A percentile compares a stretch with the other conserved stretches of the same genome.
Evolutionary conservation across 2,329 filamentous ascomycete species (phyloP).

Genomic region (Hortaea werneckii): DNA sequence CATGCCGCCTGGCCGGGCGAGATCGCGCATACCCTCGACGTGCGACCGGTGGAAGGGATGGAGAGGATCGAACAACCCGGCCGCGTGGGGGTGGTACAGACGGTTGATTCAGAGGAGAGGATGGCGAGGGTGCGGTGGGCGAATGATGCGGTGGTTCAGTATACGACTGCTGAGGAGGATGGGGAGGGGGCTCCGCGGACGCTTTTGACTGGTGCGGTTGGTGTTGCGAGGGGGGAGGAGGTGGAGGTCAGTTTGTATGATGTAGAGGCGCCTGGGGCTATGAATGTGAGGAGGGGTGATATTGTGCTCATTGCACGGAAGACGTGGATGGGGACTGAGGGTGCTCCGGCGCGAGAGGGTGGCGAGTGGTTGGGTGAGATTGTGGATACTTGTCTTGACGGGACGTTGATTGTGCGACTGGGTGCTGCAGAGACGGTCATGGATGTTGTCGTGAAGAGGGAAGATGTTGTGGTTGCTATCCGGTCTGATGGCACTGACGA

Average conservation of each 20-base stretch:
- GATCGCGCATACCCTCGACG: conserved; percentile 25
- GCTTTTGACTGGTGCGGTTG: conserved; percentile 13
- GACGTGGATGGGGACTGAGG: conserved; percentile 5
- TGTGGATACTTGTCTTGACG: conserved; percentile 44
- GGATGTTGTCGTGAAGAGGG: conserved; percentile 41
- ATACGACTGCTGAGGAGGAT: conserved; percentile 41
- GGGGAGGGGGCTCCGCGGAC: conserved; percentile 27
- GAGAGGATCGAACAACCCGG: conserved; percentile 25
- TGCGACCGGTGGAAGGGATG: conserved; percentile 10
- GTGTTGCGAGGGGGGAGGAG: conserved; percentile 11
- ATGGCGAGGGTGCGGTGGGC: conserved; percentile 49
- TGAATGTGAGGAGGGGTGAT: conserved; percentile 42
- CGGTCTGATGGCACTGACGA: conserved; percentile 23
- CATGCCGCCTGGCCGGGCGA: conserved; percentile 50
- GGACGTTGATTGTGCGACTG: conserved; percentile 44
- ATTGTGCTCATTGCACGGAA: conserved; percentile 39
- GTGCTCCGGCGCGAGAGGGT: conserved; percentile 2
- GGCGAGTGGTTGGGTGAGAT: conserved; percentile 48
- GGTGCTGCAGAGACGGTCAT: conserved; percentile 38
- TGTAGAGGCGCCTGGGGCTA: conserved; percentile 38
- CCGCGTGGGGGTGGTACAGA: conserved; percentile 48
- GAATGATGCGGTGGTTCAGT: conserved; percentile 44
- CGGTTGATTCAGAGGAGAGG: conserved; percentile 44
- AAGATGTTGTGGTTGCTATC: conserved; percentile 41
- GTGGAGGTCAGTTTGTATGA: conserved; percentile 52